Percentiles rank a stretch among this genome's conserved stretches.
phyloP scores from a whole-genome alignment of 768 basidiomycete species.

The Mycena epipterygia region DNA sequence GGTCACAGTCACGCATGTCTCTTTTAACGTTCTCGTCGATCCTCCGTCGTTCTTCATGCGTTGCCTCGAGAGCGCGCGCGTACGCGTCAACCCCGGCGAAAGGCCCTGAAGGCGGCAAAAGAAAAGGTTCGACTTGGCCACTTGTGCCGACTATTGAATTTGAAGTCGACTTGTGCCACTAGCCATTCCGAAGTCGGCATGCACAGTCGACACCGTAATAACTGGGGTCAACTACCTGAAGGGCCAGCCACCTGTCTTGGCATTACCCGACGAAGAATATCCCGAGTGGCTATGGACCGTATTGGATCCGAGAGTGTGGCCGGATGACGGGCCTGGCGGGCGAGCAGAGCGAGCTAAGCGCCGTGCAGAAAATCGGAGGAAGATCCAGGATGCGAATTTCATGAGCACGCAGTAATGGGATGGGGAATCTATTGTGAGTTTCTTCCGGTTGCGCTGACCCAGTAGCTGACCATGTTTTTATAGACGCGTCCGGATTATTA shows the following conservation, averaged over 20 bases:
- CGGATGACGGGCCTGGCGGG: constrained; percentile 83
- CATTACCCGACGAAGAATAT: constrained; percentile 86
- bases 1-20: constrained; percentile 25
- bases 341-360: constrained; percentile 70
- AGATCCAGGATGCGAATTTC: constrained; percentile 87
- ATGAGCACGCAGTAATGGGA: constrained; percentile 81
- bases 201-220: constrained; percentile 80
- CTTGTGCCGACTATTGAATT: not conserved
- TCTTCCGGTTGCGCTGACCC: not conserved
- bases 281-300: constrained; percentile 92
- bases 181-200: constrained; percentile 67
- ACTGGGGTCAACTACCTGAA: constrained; percentile 88
- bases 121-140: constrained; percentile 12
- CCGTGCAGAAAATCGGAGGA: constrained; percentile 73
- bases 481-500: not conserved
- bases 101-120: not conserved
- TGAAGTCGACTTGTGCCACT: constrained; percentile 8
- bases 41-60: constrained; percentile 16
- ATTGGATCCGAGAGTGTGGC: constrained; percentile 68
- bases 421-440: constrained; percentile 17
- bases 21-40: constrained; percentile 12
- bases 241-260: constrained; percentile 81
- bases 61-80: constrained; percentile 9
- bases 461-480: not conserved
- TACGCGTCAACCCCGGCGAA: constrained; percentile 23